These are phyloP conservation scores for Metschnikowia dekortorum DNA, from an alignment of 805 yeast genomes.

Conservation along the genomic window DNA sequence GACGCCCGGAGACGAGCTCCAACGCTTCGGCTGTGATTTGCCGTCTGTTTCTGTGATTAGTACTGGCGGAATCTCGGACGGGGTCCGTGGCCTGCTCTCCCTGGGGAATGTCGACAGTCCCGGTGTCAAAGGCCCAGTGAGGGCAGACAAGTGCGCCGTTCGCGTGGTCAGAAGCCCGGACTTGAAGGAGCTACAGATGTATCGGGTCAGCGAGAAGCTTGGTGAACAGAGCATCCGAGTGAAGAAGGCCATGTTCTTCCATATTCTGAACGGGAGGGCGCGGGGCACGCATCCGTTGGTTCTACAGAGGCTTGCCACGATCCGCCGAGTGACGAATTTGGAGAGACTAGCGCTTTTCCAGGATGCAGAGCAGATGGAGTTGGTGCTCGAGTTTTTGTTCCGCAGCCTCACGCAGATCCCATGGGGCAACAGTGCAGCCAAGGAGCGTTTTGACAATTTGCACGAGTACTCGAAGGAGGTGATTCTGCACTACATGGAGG, in stretches of 20 bases:
- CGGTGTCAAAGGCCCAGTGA: background rate
- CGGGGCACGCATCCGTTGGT: conserved; percentile 12
- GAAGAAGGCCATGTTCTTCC: conserved; percentile 6
- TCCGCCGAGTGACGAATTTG: conserved; percentile 11
- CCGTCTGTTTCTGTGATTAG: conserved; percentile 1
- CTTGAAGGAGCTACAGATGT: background rate
- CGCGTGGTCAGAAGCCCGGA: background rate
- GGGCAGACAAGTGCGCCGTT: background rate
- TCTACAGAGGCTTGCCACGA: conserved; percentile 8
- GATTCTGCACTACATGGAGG: conserved; percentile 10
- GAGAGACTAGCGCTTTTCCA: conserved; percentile 12
- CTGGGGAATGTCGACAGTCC: background rate
- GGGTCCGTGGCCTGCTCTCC: background rate
- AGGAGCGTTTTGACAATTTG: conserved; percentile 5
- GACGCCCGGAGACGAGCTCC: background rate
- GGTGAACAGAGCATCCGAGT: background rate
- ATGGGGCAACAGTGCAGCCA: conserved; percentile 6
- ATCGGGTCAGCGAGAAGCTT: background rate
- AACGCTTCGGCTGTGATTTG: background rate
- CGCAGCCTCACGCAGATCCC: conserved; percentile 11
- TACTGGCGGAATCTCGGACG: background rate
- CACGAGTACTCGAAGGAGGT: conserved; percentile 11
- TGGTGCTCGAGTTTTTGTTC: conserved; percentile 10
- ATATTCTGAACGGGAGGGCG: conserved; percentile 11
- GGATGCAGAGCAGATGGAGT: conserved; percentile 7